These are phyloP conservation scores for Ailanthus altissimus DNA, from an alignment of 345 rosid species.

Conservation along the genomic window DNA sequence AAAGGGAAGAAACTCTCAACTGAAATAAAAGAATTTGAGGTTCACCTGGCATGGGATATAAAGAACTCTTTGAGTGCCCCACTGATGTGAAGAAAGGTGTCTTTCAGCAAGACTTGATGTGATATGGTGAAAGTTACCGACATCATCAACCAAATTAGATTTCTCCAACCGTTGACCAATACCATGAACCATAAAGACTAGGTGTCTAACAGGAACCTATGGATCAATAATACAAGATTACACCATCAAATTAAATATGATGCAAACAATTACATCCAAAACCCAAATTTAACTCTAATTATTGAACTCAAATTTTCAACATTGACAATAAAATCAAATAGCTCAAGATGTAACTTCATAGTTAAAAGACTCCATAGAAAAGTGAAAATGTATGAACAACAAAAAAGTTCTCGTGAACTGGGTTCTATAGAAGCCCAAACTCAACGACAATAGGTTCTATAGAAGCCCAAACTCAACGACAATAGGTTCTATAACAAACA, in stretches of 20 bases:
- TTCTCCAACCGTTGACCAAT: conserved; percentile 98
- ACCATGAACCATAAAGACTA: conserved; percentile 99
- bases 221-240: conserved; percentile 30
- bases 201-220: conserved; percentile 92
- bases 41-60: conserved; percentile 96
- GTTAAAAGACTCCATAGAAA: too few relatives aligned
- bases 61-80: conserved; percentile 74
- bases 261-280: too few relatives aligned
- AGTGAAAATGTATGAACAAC: neutral
- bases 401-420: neutral
- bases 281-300: too few relatives aligned
- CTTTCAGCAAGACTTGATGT: conserved; percentile 73
- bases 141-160: conserved; percentile 97
- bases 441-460: neutral
- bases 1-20: neutral
- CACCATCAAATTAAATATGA: neutral
- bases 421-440: neutral
- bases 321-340: too few relatives aligned
- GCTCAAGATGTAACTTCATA: too few relatives aligned
- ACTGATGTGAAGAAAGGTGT: conserved; percentile 79
- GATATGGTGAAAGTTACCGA: conserved; percentile 78
- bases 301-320: too few relatives aligned
- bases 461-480: neutral
- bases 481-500: too few relatives aligned
- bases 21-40: conserved; percentile 8